Conservation (phyloP, 108 stramenopile species). For the Nitzschia palea region DNA sequence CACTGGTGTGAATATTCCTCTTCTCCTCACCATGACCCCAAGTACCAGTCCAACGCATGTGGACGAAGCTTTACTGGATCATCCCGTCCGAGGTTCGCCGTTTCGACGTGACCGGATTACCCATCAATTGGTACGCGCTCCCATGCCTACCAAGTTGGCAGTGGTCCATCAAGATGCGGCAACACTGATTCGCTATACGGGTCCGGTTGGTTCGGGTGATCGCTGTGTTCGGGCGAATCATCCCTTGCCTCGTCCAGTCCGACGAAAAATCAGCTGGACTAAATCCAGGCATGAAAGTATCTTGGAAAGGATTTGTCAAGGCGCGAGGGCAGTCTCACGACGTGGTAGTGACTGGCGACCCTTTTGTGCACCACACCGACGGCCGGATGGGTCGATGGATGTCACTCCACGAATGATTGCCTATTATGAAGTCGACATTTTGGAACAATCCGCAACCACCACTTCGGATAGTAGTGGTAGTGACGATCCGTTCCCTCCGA, state of each 20-base stretch:
- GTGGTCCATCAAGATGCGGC: neutral
- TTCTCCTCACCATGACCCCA: constrained; percentile 28
- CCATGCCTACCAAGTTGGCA: neutral
- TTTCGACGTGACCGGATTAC: neutral
- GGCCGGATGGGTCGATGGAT: constrained; percentile 25
- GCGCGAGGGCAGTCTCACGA: neutral
- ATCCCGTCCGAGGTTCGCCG: neutral
- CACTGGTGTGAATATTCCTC: constrained; percentile 18
- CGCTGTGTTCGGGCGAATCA: constrained; percentile 65
- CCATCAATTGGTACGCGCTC: neutral
- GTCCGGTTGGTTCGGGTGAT: constrained; percentile 63
- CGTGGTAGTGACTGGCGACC: constrained; percentile 26
- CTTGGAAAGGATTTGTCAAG: constrained; percentile 4
- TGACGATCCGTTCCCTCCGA: neutral
- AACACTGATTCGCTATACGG: constrained; percentile 52
- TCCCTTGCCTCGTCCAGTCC: constrained; percentile 51
- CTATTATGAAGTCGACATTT: constrained; percentile 77
- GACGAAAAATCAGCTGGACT: neutral
- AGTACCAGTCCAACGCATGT: constrained; percentile 14
- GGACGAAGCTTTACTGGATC: constrained; percentile 13
- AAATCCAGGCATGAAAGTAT: neutral
- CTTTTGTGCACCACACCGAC: constrained; percentile 52
- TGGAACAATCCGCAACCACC: constrained; percentile 5
- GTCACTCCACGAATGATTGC: constrained; percentile 67
- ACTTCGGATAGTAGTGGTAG: neutral